Conservation (phyloP, 768 basidiomycete species). For the Phaeolepiota aurea region DNA sequence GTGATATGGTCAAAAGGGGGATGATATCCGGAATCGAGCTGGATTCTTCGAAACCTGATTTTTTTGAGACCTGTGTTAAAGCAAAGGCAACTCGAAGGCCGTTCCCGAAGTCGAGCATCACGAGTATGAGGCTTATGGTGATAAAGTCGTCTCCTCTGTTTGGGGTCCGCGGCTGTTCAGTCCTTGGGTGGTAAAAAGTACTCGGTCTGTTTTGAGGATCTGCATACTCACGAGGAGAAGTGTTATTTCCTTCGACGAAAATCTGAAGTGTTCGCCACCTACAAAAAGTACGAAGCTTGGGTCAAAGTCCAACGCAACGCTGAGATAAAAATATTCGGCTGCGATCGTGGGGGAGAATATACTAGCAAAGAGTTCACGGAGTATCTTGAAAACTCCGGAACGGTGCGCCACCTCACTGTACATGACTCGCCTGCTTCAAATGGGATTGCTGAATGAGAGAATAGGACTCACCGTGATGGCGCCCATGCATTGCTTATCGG, state of each 20-base stretch:
- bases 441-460: conserved; percentile 18
- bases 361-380: conserved; percentile 15
- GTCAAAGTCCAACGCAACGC: conserved; percentile 14
- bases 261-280: conserved; percentile 11
- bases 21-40: neutral
- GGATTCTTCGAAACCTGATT: neutral
- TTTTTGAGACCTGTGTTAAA: neutral
- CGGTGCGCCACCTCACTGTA: conserved; percentile 19
- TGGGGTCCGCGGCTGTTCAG: neutral
- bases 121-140: neutral
- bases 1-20: neutral
- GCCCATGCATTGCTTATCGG: conserved; percentile 19
- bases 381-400: conserved; percentile 16
- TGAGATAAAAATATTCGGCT: conserved; percentile 17
- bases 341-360: conserved; percentile 21
- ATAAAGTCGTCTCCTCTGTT: neutral
- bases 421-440: conserved; percentile 24
- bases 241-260: conserved; percentile 8
- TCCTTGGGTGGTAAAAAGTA: neutral
- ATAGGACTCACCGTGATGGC: conserved; percentile 15
- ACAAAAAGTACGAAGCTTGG: conserved; percentile 19
- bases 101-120: neutral
- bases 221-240: conserved; percentile 6
- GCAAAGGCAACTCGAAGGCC: neutral
- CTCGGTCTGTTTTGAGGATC: neutral